Evolutionary conservation across 2,329 filamentous ascomycete genomes (phyloP).

Genomic region (Beauveria asiatica): DNA sequence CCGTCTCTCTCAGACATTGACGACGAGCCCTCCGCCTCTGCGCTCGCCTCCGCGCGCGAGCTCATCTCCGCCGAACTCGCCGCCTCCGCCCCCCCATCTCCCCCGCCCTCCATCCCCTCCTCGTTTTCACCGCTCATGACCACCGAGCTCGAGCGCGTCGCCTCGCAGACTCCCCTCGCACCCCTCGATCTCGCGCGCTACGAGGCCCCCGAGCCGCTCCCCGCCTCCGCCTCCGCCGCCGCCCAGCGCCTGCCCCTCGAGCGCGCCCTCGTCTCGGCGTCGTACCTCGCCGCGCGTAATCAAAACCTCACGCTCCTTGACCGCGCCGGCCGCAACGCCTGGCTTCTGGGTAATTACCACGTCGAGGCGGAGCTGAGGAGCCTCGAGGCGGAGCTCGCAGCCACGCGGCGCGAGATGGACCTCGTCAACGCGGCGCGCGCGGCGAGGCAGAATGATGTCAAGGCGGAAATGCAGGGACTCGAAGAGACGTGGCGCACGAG

Average conservation of each 20-base stretch:
- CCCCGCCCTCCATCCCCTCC: constrained; percentile 47
- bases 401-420: constrained; percentile 61
- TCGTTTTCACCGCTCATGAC: constrained; percentile 57
- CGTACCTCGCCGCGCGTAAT: constrained; percentile 44
- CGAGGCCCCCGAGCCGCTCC: constrained; percentile 57
- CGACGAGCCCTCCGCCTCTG: constrained; percentile 52
- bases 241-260: constrained; percentile 56
- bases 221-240: constrained; percentile 19
- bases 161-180: constrained; percentile 31
- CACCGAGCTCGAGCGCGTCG: constrained; percentile 60
- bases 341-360: constrained; percentile 78
- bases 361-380: constrained; percentile 57
- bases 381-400: constrained; percentile 68
- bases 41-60: constrained; percentile 57
- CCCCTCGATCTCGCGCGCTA: constrained; percentile 71
- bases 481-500: constrained; percentile 74
- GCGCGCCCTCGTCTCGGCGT: constrained; percentile 38
- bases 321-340: constrained; percentile 77
- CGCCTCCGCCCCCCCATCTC: constrained; percentile 56
- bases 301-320: constrained; percentile 65
- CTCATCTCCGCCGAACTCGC: constrained; percentile 62
- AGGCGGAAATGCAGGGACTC: constrained; percentile 62
- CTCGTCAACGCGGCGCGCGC: constrained; percentile 62
- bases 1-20: constrained; percentile 62
- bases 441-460: constrained; percentile 59